phyloP scores from a whole-genome alignment of 352 stramenopile genomes.

The Elongisporangium anandrum region DNA sequence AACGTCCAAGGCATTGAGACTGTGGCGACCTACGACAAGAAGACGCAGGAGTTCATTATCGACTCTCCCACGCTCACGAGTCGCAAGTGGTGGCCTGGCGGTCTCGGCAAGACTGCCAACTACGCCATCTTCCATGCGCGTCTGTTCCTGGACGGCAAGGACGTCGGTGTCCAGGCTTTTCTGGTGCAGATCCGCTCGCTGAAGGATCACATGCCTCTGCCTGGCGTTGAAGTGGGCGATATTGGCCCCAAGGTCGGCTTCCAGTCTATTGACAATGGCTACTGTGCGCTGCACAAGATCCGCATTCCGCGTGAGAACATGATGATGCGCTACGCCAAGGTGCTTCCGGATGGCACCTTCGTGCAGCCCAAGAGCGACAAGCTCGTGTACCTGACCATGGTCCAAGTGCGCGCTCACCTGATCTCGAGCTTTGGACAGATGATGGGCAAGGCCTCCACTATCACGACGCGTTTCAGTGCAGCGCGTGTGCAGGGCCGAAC shows the following conservation, averaged over 20 bases:
- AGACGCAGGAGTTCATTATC: conserved; percentile 85
- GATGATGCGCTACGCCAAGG: conserved; percentile 40
- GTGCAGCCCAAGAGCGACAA: conserved; percentile 33
- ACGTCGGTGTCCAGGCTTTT: conserved; percentile 91
- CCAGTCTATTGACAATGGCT: conserved; percentile 90
- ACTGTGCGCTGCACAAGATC: conserved; percentile 76
- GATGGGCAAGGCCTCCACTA: conserved; percentile 14
- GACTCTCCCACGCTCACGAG: conserved; percentile 86
- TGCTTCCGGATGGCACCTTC: conserved; percentile 27
- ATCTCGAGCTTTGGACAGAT: conserved; percentile 12
- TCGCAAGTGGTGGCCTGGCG: conserved; percentile 92
- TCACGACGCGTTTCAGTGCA: conserved; percentile 26
- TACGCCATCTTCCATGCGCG: conserved; percentile 90
- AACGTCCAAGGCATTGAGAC: conserved; percentile 88
- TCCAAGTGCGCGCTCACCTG: conserved; percentile 19
- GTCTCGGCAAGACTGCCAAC: conserved; percentile 82
- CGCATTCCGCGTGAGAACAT: conserved; percentile 66
- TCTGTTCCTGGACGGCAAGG: conserved; percentile 38
- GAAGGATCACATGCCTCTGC: conserved; percentile 65
- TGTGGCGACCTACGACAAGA: conserved; percentile 84
- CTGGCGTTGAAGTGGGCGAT: conserved; percentile 84
- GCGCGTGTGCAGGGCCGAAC: conserved; percentile 20
- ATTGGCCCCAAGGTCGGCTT: conserved; percentile 91
- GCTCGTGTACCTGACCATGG: conserved; percentile 33
- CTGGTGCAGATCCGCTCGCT: conserved; percentile 84